Conservation (phyloP, 108 stramenopile genomes). For the Schizochytrium sp. region DNA sequence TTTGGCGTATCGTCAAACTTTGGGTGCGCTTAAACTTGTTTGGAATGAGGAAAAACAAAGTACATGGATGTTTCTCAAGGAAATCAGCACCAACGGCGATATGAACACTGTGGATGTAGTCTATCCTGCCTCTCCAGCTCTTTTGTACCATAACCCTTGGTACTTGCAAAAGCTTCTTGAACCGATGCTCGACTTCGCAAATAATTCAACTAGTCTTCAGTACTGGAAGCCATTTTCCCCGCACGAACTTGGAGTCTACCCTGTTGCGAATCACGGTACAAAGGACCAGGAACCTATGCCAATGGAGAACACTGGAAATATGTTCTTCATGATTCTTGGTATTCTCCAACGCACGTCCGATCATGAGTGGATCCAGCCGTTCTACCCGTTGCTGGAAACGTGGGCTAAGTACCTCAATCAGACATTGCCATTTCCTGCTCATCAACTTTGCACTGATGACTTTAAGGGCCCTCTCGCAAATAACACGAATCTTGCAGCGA, state of each 20-base stretch:
- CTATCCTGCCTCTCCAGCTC: conserved; percentile 38
- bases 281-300: conserved; percentile 62
- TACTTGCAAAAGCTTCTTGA: conserved; percentile 41
- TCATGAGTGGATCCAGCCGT: not conserved
- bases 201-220: conserved; percentile 14
- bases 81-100: conserved; percentile 60
- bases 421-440: conserved; percentile 12
- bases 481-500: conserved; percentile 63
- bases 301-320: conserved; percentile 58
- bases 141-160: conserved; percentile 19
- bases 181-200: conserved; percentile 43
- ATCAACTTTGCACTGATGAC: conserved; percentile 64
- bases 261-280: conserved; percentile 19
- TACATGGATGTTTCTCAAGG: conserved; percentile 61
- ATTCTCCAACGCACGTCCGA: not conserved
- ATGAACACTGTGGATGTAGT: conserved; percentile 61
- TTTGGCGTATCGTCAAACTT: conserved; percentile 49
- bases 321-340: conserved; percentile 57
- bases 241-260: conserved; percentile 60
- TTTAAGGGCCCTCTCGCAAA: conserved; percentile 44
- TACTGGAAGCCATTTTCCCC: conserved; percentile 58
- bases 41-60: not conserved
- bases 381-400: conserved; percentile 11
- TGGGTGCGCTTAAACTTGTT: conserved; percentile 15
- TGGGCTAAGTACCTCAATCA: conserved; percentile 45